Conservation (phyloP, 495 filamentous ascomycete species). For the Thermochaetoides thermophila region DNA sequence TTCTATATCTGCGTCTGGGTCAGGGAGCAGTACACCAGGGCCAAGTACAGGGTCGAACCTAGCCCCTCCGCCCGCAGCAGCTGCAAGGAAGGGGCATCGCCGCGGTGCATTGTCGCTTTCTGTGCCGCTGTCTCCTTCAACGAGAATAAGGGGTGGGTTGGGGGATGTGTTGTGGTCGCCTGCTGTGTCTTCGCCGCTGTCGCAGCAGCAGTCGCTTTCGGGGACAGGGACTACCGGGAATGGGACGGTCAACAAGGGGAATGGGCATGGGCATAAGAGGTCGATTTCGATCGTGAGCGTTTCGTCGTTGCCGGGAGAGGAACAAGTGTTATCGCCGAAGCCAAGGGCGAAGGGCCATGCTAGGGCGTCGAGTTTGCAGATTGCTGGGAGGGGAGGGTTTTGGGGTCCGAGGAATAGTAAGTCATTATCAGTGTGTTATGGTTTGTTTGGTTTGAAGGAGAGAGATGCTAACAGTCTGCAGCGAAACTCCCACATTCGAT, state of each 20-base stretch:
- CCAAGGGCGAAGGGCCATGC: constrained; percentile 52
- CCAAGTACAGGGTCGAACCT: no score
- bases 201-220: no score
- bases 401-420: no score
- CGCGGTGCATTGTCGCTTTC: constrained; percentile 43
- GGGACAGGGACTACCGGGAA: not conserved
- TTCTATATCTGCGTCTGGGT: no score
- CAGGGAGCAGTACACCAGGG: no score
- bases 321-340: constrained; percentile 6
- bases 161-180: constrained; percentile 18
- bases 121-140: constrained; percentile 31
- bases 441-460: constrained; percentile 9
- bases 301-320: constrained; percentile 9
- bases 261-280: constrained; percentile 39
- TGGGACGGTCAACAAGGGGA: constrained; percentile 1
- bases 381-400: constrained; percentile 38
- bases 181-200: constrained; percentile 7
- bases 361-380: constrained; percentile 73
- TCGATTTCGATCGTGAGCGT: constrained; percentile 76
- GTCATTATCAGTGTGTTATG: no score
- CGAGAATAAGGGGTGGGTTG: constrained; percentile 18
- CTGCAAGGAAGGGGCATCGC: no score
- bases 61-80: no score
- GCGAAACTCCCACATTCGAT: constrained; percentile 21
- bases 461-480: constrained; percentile 1